Conservation (phyloP, 176 grass and related monocot species). For the Carex littledalei region DNA sequence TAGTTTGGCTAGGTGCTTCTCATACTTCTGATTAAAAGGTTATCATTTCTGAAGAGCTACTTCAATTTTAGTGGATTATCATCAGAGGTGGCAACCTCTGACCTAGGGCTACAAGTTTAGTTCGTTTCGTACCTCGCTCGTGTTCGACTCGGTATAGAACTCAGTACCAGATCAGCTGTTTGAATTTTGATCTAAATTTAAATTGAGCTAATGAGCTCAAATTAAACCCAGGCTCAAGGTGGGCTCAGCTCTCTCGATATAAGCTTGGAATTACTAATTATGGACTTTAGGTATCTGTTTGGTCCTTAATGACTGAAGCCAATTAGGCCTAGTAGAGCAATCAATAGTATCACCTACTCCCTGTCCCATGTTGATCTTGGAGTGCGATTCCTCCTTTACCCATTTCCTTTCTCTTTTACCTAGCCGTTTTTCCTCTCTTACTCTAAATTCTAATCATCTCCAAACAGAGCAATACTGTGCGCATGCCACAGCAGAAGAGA, state of each 20-base stretch:
- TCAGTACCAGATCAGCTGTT: not conserved
- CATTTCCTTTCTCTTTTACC: not conserved
- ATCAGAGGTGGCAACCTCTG: not conserved
- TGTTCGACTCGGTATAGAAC: not conserved
- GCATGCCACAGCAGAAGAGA: not conserved
- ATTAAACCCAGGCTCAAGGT: not conserved
- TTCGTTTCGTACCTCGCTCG: not conserved
- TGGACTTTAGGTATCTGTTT: not conserved
- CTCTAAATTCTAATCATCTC: not conserved
- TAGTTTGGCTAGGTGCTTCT: not conserved
- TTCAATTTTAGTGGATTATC: not conserved
- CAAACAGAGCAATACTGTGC: not conserved
- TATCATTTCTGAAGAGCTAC: not conserved
- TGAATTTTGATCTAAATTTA: conserved; percentile 1
- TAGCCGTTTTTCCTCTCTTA: not conserved
- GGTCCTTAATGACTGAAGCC: not conserved
- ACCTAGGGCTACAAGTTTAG: not conserved
- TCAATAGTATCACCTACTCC: not conserved
- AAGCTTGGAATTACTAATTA: not conserved
- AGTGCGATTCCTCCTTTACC: not conserved
- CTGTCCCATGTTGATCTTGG: not conserved
- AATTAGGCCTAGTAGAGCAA: not conserved
- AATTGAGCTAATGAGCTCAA: not conserved
- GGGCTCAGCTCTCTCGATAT: not conserved
- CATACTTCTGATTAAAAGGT: not conserved